Base-by-base conservation (phyloP, 345 rosid genomes). In the Arabis hirsuta region DNA sequence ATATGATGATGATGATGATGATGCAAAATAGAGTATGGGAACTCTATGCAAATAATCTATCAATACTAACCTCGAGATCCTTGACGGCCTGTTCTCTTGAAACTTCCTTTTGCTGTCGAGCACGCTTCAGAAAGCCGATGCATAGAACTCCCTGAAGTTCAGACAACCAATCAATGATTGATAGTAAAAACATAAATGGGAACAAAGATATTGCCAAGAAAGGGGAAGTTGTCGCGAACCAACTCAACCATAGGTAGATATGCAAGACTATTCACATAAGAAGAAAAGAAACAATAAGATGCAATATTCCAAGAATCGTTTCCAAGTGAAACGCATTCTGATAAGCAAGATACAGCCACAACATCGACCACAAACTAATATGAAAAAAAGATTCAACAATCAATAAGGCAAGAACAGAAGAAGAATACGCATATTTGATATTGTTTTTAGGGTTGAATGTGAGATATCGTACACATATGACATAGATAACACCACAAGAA, bases 111-210 rank as follows among this genome's bases (percentile, higher is more conserved):
- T 81, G 20, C 82, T 86, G 93, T 14, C 88, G 86, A 36, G 91
- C 71, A 51, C 96, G 96, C 82, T 88, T 91, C 57, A 95, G 79
- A 59, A 81, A 90, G 75, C 96, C 97, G 7, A 95, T 86, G 88
- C 99, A 95, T 39, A 91, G 73, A 67, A 95, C 57, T 63, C 99
- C 99, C 97, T 95, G 78, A 58, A 48, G 67, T 45, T 31, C 24
- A 57, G 55, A 63, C 16, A 70, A 50, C 1, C 1, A 6, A 71
- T 36, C 63, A 43, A 46, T 24, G n/a, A 66, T 20, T 44, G 62
- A 67, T 6, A 43, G 58, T 38, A 9, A 29, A 48, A 14, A 43
- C 38, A 48, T 48, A 65, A 73, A 46, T 27, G 8, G 12, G 13
- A n/a, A 43, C 34, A 39, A 26, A 36, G 29, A 38, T 13, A 52